A percentile compares a stretch with the other conserved stretches of the same genome.
These are phyloP conservation scores for Podaxis sp. DNA, from an alignment of 768 basidiomycete species.

Conservation along the genomic window DNA sequence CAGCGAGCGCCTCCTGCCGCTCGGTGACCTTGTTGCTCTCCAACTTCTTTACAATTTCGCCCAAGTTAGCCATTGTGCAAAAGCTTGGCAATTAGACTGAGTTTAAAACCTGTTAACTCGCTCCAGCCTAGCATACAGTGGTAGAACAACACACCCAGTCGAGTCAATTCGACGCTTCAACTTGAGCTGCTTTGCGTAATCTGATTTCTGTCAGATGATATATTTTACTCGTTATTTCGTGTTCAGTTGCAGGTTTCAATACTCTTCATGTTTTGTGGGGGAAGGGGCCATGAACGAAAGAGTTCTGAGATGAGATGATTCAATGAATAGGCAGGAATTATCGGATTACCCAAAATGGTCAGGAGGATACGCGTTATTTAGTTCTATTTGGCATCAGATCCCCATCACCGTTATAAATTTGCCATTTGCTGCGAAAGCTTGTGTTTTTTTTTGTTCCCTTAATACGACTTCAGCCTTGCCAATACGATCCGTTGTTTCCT, in stretches of 20 bases:
- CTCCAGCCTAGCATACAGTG: too few species aligned
- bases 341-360: background rate
- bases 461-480: background rate
- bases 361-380: conserved; percentile 17
- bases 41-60: conserved; percentile 45
- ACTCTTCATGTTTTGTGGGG: background rate
- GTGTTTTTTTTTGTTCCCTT: background rate
- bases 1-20: conserved; percentile 56
- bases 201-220: background rate
- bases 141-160: background rate
- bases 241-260: background rate
- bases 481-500: conserved; percentile 3
- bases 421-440: background rate
- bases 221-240: too few species aligned
- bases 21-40: conserved; percentile 65
- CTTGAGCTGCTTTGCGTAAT: background rate
- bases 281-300: too few species aligned
- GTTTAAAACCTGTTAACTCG: background rate
- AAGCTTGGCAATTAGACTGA: background rate
- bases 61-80: conserved; percentile 29
- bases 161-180: background rate
- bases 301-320: background rate
- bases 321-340: background rate
- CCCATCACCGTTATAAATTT: background rate
- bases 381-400: conserved; percentile 14